phyloP scores from a whole-genome alignment of 2,329 filamentous ascomycete species.

The Sporothrix euskadiensis region DNA sequence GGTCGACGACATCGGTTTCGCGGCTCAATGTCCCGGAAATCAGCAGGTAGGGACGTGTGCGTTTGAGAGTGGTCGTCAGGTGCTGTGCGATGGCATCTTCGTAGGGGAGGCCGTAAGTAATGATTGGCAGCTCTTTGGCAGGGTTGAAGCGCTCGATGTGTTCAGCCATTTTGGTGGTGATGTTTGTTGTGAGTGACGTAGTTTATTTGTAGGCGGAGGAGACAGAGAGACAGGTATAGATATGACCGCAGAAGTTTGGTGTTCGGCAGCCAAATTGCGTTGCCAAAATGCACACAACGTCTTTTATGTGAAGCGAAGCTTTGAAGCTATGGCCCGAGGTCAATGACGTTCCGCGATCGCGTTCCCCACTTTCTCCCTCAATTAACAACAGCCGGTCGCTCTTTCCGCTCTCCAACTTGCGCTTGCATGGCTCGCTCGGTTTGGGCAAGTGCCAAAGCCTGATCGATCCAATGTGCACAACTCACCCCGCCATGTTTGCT shows the following conservation, averaged over 20 bases:
- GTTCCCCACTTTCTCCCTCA: neutral
- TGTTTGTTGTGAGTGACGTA: neutral
- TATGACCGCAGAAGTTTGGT: neutral
- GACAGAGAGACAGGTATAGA: too few relatives aligned
- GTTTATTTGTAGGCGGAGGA: too few relatives aligned
- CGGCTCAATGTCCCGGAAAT: slow-evolving; percentile 32
- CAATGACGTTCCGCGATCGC: slow-evolving; percentile 3
- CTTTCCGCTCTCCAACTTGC: slow-evolving; percentile 3
- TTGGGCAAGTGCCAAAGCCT: neutral
- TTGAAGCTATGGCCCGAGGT: neutral
- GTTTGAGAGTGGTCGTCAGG: slow-evolving; percentile 27
- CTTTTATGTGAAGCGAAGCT: neutral
- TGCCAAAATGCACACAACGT: too few relatives aligned
- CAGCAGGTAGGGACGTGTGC: slow-evolving; percentile 31
- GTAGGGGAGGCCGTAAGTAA: slow-evolving; percentile 31
- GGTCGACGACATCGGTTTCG: slow-evolving; percentile 31
- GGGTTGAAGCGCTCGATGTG: slow-evolving; percentile 28
- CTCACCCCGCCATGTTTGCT: neutral
- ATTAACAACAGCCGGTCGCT: neutral
- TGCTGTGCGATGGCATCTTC: slow-evolving; percentile 31
- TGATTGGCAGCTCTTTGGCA: slow-evolving; percentile 29
- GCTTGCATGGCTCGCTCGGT: neutral
- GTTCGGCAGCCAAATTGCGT: neutral
- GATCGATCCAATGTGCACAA: neutral
- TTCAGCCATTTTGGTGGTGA: slow-evolving; percentile 16